phyloP scores from a whole-genome alignment of 768 basidiomycete species.

The Termitomyces eurrhizus region DNA sequence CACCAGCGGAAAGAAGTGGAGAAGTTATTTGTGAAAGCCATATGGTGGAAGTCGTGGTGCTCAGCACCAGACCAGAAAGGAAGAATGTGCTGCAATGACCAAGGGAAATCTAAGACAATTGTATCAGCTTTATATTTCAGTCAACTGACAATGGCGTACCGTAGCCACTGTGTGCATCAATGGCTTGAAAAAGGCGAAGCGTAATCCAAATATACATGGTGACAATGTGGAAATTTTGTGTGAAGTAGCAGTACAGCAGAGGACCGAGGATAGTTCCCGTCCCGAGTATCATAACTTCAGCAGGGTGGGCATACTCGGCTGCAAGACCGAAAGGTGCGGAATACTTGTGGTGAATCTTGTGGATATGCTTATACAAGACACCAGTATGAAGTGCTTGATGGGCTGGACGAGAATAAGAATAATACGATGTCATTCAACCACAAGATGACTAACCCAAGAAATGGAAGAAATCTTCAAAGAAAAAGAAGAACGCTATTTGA shows the following conservation, averaged over 20 bases:
- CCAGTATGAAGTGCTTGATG: slow-evolving; percentile 89
- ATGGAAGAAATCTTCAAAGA: slow-evolving; percentile 96
- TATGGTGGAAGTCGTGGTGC: slow-evolving; percentile 98
- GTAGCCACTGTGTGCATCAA: slow-evolving; percentile 97
- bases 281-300: slow-evolving; percentile 93
- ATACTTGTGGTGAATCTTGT: slow-evolving; percentile 98
- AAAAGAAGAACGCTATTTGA: slow-evolving; percentile 86
- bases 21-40: slow-evolving; percentile 92
- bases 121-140: background rate
- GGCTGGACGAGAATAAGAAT: slow-evolving; percentile 37
- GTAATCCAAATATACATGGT: slow-evolving; percentile 95
- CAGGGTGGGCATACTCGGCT: slow-evolving; percentile 97
- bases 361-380: slow-evolving; percentile 84
- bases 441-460: slow-evolving; percentile 61
- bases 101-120: slow-evolving; percentile 77
- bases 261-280: slow-evolving; percentile 89
- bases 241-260: slow-evolving; percentile 78
- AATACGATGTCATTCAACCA: background rate
- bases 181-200: slow-evolving; percentile 92
- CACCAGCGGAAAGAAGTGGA: slow-evolving; percentile 91
- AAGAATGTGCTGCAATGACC: slow-evolving; percentile 88
- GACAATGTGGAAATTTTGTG: slow-evolving; percentile 78
- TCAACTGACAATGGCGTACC: slow-evolving; percentile 41
- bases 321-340: slow-evolving; percentile 96
- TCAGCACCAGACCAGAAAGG: slow-evolving; percentile 98